Conservation (phyloP, 2,329 filamentous ascomycete genomes). For the Alternaria alternata region DNA sequence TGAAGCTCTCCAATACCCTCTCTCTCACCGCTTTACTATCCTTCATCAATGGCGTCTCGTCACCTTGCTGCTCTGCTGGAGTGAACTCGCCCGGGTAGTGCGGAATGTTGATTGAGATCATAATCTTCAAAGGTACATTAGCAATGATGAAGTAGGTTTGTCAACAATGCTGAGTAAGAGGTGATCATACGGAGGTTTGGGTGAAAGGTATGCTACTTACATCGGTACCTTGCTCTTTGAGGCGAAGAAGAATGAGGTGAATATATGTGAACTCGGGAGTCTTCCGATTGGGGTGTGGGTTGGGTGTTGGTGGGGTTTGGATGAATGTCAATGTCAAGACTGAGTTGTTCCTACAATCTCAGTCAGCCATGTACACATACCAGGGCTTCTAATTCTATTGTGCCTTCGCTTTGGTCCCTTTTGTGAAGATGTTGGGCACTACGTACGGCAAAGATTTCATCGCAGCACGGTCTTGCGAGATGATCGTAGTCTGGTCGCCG, state of each 20-base stretch:
- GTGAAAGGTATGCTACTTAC: not conserved
- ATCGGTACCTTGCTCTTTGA: conserved; percentile 80
- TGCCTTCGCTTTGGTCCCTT: not conserved
- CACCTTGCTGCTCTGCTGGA: conserved; percentile 70
- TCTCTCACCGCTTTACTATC: conserved; percentile 69
- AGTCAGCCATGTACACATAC: conserved; percentile 4
- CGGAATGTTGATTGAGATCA: conserved; percentile 88
- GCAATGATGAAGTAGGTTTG: not conserved
- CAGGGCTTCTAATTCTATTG: not conserved
- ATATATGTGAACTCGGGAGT: conserved; percentile 72
- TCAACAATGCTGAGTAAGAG: not conserved
- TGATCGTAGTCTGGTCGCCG: conserved; percentile 49
- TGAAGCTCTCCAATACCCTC: conserved; percentile 75
- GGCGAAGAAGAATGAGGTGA: conserved; percentile 77
- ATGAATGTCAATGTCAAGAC: conserved; percentile 74
- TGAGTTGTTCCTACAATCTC: conserved; percentile 55
- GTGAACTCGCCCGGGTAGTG: conserved; percentile 78
- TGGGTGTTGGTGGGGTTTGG: conserved; percentile 55
- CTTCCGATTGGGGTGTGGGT: conserved; percentile 38
- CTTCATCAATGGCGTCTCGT: conserved; percentile 66
- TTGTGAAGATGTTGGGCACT: not conserved
- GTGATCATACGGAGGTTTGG: not conserved
- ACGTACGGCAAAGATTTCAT: conserved; percentile 52
- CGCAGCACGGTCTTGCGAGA: conserved; percentile 33
- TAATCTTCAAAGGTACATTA: conserved; percentile 52